phyloP scores from a whole-genome alignment of 352 stramenopile genomes.

The Phytophthora capsici region DNA sequence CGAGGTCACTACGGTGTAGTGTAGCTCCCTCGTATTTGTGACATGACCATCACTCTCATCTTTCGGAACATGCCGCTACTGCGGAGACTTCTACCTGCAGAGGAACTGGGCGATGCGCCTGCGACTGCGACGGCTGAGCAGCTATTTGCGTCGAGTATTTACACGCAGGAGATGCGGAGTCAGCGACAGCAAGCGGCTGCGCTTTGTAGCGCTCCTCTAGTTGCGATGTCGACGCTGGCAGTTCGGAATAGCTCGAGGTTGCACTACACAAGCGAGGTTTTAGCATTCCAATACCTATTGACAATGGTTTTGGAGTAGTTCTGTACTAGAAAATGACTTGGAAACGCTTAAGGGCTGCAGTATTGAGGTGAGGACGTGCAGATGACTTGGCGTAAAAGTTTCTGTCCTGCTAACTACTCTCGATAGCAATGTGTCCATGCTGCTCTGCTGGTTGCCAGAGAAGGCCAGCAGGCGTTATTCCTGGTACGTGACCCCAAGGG shows the following conservation, averaged over 20 bases:
- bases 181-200: conserved; percentile 43
- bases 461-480: conserved; percentile 24
- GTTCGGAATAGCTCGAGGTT: conserved; percentile 7
- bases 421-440: conserved; percentile 29
- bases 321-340: conserved; percentile 4
- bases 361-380: conserved; percentile 18
- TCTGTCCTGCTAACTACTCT: too few species aligned
- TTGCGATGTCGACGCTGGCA: conserved; percentile 42
- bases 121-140: conserved; percentile 43
- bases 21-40: conserved; percentile 9
- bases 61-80: conserved; percentile 47
- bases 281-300: not conserved
- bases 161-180: conserved; percentile 31
- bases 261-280: conserved; percentile 5
- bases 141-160: conserved; percentile 64
- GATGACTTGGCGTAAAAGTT: too few species aligned
- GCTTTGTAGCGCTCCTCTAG: conserved; percentile 41
- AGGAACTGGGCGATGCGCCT: conserved; percentile 24
- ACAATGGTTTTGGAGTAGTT: conserved; percentile 15
- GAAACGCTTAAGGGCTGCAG: conserved; percentile 12
- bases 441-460: conserved; percentile 18
- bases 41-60: conserved; percentile 20
- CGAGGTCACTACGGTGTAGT: conserved; percentile 15
- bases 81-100: conserved; percentile 29
- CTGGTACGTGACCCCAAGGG: conserved; percentile 31